A percentile compares a stretch with the other conserved stretches of the same genome.
These are phyloP conservation scores for Aspergillus cavernicola DNA, from an alignment of 495 filamentous ascomycete species.

Conservation along the genomic window DNA sequence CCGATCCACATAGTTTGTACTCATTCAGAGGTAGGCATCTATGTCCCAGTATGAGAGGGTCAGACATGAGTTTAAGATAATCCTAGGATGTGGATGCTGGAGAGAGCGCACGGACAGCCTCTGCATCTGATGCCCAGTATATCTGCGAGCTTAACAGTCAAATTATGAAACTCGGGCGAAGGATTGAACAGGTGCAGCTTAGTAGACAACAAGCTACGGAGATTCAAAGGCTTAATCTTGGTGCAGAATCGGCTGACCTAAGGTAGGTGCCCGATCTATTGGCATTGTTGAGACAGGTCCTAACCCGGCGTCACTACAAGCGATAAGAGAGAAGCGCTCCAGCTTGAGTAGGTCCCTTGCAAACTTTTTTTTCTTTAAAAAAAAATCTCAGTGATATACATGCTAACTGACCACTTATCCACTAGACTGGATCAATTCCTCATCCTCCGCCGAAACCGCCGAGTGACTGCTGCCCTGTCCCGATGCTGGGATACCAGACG, in stretches of 20 bases:
- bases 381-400: no score
- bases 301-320: neutral
- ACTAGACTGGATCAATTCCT: slow-evolving; percentile 13
- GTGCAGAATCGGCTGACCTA: neutral
- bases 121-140: neutral
- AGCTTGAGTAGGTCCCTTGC: slow-evolving; percentile 17
- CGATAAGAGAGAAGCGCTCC: slow-evolving; percentile 4
- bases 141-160: slow-evolving; percentile 6
- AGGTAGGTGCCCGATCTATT: neutral
- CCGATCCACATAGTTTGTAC: slow-evolving; percentile 25
- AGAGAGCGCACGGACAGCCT: slow-evolving; percentile 15
- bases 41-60: neutral
- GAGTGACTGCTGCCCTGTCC: neutral
- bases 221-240: slow-evolving; percentile 1
- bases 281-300: neutral
- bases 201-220: slow-evolving; percentile 1
- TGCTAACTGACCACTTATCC: neutral
- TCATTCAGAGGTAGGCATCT: slow-evolving; percentile 21
- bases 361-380: no score
- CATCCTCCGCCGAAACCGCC: slow-evolving; percentile 15
- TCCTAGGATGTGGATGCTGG: slow-evolving; percentile 17
- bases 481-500: neutral
- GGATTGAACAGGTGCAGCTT: neutral
- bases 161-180: slow-evolving; percentile 1
- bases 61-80: neutral